phyloP scores from a whole-genome alignment of 345 rosid genomes.

The Aurinia saxatilis region DNA sequence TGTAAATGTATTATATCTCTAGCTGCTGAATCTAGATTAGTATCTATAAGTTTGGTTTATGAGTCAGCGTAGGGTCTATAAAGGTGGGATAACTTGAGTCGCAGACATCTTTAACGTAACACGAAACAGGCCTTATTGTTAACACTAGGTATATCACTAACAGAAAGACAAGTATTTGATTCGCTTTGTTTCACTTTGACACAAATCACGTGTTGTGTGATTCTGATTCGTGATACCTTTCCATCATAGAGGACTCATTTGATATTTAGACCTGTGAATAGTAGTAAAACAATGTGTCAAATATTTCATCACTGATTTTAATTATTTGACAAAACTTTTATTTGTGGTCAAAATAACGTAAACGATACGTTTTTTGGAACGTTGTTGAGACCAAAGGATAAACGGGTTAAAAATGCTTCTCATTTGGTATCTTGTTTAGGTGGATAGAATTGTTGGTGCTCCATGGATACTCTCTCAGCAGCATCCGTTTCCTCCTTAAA shows the following conservation, averaged over 20 bases:
- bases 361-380: too few relatives aligned
- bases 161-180: constrained; percentile 17
- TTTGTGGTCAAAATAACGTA: too few relatives aligned
- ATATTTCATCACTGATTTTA: too few relatives aligned
- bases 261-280: too few relatives aligned
- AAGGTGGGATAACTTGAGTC: not conserved
- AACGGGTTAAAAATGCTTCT: too few relatives aligned
- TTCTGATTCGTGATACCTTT: too few relatives aligned
- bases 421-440: too few relatives aligned
- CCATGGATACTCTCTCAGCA: constrained; percentile 57
- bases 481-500: constrained; percentile 48
- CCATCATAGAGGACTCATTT: too few relatives aligned
- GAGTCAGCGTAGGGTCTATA: not conserved
- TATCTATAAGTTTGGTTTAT: not conserved
- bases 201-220: constrained; percentile 13
- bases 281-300: too few relatives aligned
- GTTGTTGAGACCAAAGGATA: too few relatives aligned
- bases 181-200: not conserved
- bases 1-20: not conserved
- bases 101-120: constrained; percentile 8
- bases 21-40: not conserved
- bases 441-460: too few relatives aligned
- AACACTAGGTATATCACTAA: constrained; percentile 4
- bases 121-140: not conserved
- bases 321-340: too few relatives aligned